Conservation (phyloP, 331 rosid species). For the Rhamnella rubrinervis region DNA sequence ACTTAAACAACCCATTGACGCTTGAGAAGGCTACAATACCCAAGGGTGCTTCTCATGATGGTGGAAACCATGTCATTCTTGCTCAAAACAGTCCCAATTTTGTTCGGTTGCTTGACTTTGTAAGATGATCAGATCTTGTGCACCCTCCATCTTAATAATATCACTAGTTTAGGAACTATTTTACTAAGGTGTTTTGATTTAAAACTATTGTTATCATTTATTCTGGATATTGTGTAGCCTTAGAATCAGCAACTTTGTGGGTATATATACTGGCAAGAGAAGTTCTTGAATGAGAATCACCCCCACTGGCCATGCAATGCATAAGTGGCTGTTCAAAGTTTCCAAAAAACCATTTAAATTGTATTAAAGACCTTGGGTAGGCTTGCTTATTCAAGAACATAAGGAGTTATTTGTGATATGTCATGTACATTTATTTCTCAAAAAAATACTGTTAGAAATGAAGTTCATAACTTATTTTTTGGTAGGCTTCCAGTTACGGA, state of each 20-base stretch:
- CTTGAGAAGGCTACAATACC: conserved; percentile 50
- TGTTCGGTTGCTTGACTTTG: conserved; percentile 70
- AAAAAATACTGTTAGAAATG: no score
- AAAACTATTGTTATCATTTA: background rate
- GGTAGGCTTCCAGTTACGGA: no score
- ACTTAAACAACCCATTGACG: conserved; percentile 53
- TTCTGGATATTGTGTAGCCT: background rate
- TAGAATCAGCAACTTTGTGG: no score
- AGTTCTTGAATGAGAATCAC: background rate
- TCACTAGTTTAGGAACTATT: background rate
- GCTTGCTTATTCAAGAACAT: background rate
- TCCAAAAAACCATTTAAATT: background rate
- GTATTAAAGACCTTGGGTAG: background rate
- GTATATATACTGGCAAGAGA: background rate
- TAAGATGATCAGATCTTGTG: conserved; percentile 41
- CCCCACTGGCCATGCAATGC: background rate
- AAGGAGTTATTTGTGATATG: background rate
- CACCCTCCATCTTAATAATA: background rate
- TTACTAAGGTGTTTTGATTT: conserved; percentile 8
- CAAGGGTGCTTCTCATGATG: conserved; percentile 42
- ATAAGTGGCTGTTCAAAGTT: conserved; percentile 8
- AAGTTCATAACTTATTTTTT: no score
- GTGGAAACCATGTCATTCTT: conserved; percentile 50
- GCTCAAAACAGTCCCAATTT: conserved; percentile 50
- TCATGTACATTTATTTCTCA: no score